Percentiles rank a stretch among this genome's conserved stretches.
These are phyloP conservation scores for Russula ochroleuca DNA, from an alignment of 768 basidiomycete species.

Conservation along the genomic window DNA sequence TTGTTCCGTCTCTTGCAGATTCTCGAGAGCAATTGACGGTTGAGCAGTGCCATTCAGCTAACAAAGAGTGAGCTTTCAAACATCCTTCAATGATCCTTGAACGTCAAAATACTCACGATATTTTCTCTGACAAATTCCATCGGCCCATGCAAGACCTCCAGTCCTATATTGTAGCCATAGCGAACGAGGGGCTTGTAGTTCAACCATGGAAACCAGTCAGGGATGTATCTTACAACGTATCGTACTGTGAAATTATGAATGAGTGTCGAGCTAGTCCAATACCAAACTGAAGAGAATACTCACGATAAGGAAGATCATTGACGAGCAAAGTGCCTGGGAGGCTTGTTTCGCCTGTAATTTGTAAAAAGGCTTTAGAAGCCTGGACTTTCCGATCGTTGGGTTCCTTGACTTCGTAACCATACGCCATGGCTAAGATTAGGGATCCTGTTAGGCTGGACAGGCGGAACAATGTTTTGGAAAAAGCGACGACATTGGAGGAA, in stretches of 20 bases:
- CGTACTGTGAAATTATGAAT: no score
- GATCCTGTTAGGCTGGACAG: neutral
- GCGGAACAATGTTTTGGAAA: neutral
- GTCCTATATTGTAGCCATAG: neutral
- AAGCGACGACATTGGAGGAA: neutral
- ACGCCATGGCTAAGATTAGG: slow-evolving; percentile 2
- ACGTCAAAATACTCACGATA: neutral
- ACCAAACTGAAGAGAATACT: neutral
- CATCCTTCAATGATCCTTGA: neutral
- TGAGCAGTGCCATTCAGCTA: neutral
- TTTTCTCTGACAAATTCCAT: slow-evolving; percentile 2
- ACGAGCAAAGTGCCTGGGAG: slow-evolving; percentile 15
- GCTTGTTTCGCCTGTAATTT: neutral
- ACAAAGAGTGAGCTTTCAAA: neutral
- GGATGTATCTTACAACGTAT: neutral
- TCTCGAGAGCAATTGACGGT: neutral
- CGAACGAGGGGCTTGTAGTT: slow-evolving; percentile 12
- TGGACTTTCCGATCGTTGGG: slow-evolving; percentile 1
- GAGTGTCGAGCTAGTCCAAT: no score
- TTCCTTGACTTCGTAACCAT: slow-evolving; percentile 11
- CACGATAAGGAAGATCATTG: slow-evolving; percentile 15
- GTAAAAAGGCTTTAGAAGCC: neutral
- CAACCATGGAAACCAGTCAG: slow-evolving; percentile 12
- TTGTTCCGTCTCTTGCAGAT: neutral
- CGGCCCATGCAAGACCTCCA: neutral